These are phyloP conservation scores for Diutina neorugosa DNA, from an alignment of 1,139 yeast species.

Conservation along the genomic window DNA sequence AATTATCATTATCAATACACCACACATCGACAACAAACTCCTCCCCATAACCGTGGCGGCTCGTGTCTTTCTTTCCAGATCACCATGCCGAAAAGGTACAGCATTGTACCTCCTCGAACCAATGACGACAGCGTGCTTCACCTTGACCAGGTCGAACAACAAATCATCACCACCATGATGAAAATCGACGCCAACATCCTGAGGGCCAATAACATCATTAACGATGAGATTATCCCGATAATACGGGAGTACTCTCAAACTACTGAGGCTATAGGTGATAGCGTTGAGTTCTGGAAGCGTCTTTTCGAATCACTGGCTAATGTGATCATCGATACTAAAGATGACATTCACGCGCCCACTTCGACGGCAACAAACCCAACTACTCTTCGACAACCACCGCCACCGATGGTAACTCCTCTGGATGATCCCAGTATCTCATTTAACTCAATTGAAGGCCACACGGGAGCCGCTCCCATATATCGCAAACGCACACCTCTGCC, in stretches of 20 bases:
- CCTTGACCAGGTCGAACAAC: background rate
- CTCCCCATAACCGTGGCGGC: no score
- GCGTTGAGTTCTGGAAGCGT: background rate
- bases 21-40: background rate
- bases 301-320: background rate
- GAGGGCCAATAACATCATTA: constrained; percentile 3
- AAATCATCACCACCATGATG: background rate
- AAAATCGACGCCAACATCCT: constrained; percentile 2
- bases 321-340: background rate
- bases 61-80: background rate
- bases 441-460: background rate
- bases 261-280: background rate
- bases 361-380: background rate
- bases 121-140: background rate
- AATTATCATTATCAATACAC: background rate
- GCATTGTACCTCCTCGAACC: background rate
- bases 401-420: background rate
- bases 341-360: background rate
- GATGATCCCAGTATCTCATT: background rate
- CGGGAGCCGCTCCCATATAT: background rate
- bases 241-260: background rate
- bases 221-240: background rate
- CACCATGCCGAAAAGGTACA: background rate
- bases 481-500: background rate
- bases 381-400: background rate